Conservation (phyloP, 2,329 filamentous ascomycete species). For the Fonsecaea monophora region DNA sequence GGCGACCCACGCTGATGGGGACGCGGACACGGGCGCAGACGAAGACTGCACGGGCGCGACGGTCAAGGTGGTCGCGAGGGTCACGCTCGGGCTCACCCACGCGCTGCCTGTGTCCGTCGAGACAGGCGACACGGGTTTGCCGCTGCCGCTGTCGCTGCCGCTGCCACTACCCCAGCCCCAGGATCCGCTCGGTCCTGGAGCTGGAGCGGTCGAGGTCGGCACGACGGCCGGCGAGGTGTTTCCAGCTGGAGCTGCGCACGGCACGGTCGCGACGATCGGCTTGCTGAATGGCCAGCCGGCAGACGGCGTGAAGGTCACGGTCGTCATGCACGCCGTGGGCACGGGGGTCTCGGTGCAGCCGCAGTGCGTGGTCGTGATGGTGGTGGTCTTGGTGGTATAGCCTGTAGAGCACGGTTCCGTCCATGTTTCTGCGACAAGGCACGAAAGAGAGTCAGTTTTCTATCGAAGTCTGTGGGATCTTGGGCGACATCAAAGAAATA, state of each 20-base stretch:
- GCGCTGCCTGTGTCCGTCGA: not conserved
- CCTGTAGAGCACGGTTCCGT: slow-evolving; percentile 25
- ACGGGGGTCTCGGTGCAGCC: slow-evolving; percentile 30
- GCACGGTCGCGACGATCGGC: slow-evolving; percentile 16
- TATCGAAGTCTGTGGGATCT: not conserved
- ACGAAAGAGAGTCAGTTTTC: slow-evolving; percentile 1
- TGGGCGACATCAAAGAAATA: not conserved
- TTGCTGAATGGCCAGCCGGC: slow-evolving; percentile 26
- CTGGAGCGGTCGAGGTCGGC: slow-evolving; percentile 4
- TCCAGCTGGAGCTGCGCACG: not conserved
- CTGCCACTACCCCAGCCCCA: not conserved
- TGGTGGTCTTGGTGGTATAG: slow-evolving; percentile 26
- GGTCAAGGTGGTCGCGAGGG: slow-evolving; percentile 28
- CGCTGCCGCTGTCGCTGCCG: not conserved
- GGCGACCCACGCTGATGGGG: slow-evolving; percentile 7
- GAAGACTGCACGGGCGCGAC: slow-evolving; percentile 25
- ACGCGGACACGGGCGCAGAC: not conserved
- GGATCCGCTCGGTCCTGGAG: not conserved
- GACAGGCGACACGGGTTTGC: slow-evolving; percentile 7
- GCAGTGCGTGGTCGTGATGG: slow-evolving; percentile 24
- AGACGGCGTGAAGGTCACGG: slow-evolving; percentile 23
- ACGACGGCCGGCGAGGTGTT: not conserved
- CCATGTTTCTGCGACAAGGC: slow-evolving; percentile 14
- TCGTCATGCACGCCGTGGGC: slow-evolving; percentile 24
- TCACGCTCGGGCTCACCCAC: slow-evolving; percentile 23